These are phyloP conservation scores for Aeschynomene evenia DNA, from an alignment of 306 rosid genomes.

Conservation along the genomic window DNA sequence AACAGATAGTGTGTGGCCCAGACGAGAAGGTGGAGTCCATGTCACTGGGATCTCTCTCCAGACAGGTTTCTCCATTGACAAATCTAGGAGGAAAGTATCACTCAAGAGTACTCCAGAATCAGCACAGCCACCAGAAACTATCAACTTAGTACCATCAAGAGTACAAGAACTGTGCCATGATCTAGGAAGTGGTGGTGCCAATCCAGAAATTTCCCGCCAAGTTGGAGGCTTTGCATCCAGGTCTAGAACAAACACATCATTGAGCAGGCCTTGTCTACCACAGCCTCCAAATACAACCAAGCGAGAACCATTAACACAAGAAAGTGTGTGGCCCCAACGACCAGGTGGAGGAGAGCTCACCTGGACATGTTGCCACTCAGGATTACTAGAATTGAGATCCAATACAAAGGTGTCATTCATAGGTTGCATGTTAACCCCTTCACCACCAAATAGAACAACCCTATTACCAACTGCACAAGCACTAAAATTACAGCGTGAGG, in stretches of 20 bases:
- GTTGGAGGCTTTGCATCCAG: slow-evolving; percentile 95
- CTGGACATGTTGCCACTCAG: slow-evolving; percentile 97
- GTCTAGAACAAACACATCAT: slow-evolving; percentile 93
- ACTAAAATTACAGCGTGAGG: slow-evolving; percentile 96
- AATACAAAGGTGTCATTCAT: slow-evolving; percentile 97
- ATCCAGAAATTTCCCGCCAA: slow-evolving; percentile 97
- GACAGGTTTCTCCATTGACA: slow-evolving; percentile 91
- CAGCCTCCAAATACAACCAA: slow-evolving; percentile 99
- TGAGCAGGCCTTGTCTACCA: slow-evolving; percentile 95
- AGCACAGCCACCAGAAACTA: slow-evolving; percentile 99
- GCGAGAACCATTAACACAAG: slow-evolving; percentile 93
- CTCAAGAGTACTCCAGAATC: slow-evolving; percentile 98
- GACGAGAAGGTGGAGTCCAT: slow-evolving; percentile 98
- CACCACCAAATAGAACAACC: slow-evolving; percentile 96
- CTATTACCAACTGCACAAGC: slow-evolving; percentile 99
- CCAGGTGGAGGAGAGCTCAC: slow-evolving; percentile 99
- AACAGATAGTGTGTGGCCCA: slow-evolving; percentile 91
- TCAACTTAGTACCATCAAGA: slow-evolving; percentile 96
- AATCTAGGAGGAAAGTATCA: slow-evolving; percentile 94
- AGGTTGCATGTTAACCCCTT: slow-evolving; percentile 99
- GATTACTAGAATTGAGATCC: slow-evolving; percentile 84
- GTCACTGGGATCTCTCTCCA: slow-evolving; percentile 99
- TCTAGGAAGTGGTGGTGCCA: slow-evolving; percentile 99
- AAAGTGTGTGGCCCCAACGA: slow-evolving; percentile 98
- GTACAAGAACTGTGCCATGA: slow-evolving; percentile 99